Evolutionary conservation across 1,284 basidiomycete genomes (phyloP), one percentile per base, ranked within the genome.

Genomic region (Phellopilus nigrolimitatus): DNA sequence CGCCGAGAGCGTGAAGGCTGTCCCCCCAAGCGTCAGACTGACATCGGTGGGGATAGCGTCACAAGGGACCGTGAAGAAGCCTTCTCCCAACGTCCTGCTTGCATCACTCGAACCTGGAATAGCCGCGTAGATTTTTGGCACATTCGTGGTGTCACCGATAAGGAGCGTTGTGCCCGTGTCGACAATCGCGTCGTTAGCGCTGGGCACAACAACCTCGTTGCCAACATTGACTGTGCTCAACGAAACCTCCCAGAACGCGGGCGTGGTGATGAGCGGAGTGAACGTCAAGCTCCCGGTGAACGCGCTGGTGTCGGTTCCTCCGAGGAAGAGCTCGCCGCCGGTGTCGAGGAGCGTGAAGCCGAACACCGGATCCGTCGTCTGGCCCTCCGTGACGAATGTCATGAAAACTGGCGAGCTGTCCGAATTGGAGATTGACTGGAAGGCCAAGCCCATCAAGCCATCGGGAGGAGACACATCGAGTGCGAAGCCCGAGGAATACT

Each of bases 241-340:
- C 1, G 44, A 30, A n/a, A 66, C 59, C 48, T 62, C 57, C 69
- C 69, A 70, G 51, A 54, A 71, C 6, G 59, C 62, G 1, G 45
- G 43, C 4, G 34, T 15, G 3, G 53, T 55, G 27, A 54, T 41
- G 28, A 54, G 47, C 25, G 50, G 50, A 3, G 37, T 40, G 56
- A 59, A 55, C 13, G 40, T 44, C 9, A 52, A 42, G 25, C 40
- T 46, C 24, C 53, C 46, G 21, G 37, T 48, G 53, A 44, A 56
- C 22, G 41, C 44, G 39, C 19, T 47, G n/a, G 48, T 53, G 60
- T 78, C 68, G 8, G 66, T 65, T 0, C 76, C 75, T 38, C 80
- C 80, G 54, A 82, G 71, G 66, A 65, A 75, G 24, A 82, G 71
- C 61, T 74, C 70, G 3, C 75, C 75, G 54, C 73, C 75, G 21